Conservation (phyloP, 352 stramenopile species). For the Phytopythium kandeliae region DNA sequence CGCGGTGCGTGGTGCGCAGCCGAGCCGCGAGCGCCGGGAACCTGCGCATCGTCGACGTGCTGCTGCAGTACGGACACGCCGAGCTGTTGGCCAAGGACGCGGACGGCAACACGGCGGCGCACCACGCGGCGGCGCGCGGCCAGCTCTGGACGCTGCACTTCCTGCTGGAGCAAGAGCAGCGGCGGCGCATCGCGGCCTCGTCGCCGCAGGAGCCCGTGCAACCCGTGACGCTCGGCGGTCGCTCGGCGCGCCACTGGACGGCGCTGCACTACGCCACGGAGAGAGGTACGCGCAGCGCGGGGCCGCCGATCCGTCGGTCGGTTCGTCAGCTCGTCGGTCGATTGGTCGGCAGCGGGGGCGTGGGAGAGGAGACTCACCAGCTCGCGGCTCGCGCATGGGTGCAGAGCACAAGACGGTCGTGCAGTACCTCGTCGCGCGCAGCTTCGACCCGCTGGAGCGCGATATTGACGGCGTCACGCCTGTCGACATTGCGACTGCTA, state of each 20-base stretch:
- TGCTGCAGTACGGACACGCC: slow-evolving; percentile 45
- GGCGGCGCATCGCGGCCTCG: slow-evolving; percentile 13
- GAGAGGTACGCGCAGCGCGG: slow-evolving; percentile 12
- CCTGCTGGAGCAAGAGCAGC: slow-evolving; percentile 44
- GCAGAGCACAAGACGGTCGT: slow-evolving; percentile 64
- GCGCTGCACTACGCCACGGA: slow-evolving; percentile 58
- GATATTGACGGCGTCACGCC: slow-evolving; percentile 41
- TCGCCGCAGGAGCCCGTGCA: slow-evolving; percentile 14
- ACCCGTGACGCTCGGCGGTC: slow-evolving; percentile 20
- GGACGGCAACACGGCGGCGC: slow-evolving; percentile 56
- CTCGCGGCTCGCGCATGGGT: slow-evolving; percentile 1
- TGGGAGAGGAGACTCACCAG: too few species aligned
- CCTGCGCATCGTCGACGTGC: slow-evolving; percentile 46
- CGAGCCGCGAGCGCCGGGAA: slow-evolving; percentile 69
- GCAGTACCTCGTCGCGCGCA: slow-evolving; percentile 54
- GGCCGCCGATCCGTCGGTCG: too few species aligned
- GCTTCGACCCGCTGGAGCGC: slow-evolving; percentile 40
- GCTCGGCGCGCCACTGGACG: slow-evolving; percentile 25
- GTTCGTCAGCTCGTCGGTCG: too few species aligned
- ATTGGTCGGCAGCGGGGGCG: too few species aligned
- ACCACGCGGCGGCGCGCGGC: slow-evolving; percentile 64
- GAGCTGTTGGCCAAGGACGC: slow-evolving; percentile 46
- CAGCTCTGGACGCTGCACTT: slow-evolving; percentile 76
- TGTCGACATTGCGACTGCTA: slow-evolving; percentile 33
- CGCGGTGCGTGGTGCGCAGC: slow-evolving; percentile 12